phyloP scores from a whole-genome alignment of 73 alveolate genomes.

The Loxodes magnus region DNA sequence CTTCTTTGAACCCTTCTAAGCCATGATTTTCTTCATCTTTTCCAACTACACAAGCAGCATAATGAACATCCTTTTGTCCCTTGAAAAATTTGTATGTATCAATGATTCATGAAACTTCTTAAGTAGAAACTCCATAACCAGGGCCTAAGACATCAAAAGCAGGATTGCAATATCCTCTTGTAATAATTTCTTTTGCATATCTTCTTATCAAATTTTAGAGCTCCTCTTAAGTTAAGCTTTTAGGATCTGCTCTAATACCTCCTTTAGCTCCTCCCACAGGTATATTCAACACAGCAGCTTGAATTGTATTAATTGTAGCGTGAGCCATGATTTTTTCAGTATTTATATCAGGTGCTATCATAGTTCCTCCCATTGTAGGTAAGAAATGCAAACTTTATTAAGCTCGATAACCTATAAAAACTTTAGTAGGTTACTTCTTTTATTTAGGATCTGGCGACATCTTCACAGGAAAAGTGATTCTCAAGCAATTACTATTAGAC shows the following conservation, averaged over 20 bases:
- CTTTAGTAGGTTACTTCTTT: neutral
- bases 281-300: constrained; percentile 49
- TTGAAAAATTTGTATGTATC: constrained; percentile 55
- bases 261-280: constrained; percentile 88
- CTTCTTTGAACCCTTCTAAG: no score
- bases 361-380: constrained; percentile 64
- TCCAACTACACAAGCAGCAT: no score
- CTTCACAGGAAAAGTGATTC: no score
- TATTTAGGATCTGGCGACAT: no score
- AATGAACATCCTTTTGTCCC: no score
- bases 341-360: constrained; percentile 33
- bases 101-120: constrained; percentile 77
- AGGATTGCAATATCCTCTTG: constrained; percentile 72
- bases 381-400: constrained; percentile 50
- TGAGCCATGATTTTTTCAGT: constrained; percentile 59
- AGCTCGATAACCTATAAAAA: constrained; percentile 51
- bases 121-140: constrained; percentile 73
- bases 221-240: constrained; percentile 47
- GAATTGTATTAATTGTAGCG: constrained; percentile 59
- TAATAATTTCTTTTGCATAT: constrained; percentile 66
- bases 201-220: constrained; percentile 70
- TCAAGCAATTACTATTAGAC: no score
- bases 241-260: constrained; percentile 61
- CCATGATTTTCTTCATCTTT: no score
- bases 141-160: constrained; percentile 80